Evolutionary conservation across 192 early-diverging fungal species (phyloP).

Genomic region (Coemansia sp.): DNA sequence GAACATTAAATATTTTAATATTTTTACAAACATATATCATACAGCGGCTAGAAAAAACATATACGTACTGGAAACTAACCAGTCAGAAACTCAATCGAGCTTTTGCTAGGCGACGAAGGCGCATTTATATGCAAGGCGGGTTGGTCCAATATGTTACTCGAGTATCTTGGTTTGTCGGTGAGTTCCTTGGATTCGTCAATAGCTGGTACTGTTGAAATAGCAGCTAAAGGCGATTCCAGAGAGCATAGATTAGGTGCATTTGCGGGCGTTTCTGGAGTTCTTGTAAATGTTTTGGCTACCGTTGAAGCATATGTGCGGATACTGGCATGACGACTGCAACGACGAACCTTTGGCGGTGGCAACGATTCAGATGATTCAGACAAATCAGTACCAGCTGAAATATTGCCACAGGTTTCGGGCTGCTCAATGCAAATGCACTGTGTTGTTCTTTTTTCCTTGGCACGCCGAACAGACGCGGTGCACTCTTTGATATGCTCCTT

Average conservation of each 20-base stretch:
- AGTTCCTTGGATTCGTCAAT: no score
- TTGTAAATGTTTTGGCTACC: no score
- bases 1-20: background rate
- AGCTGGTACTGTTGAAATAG: no score
- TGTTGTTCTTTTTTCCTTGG: background rate
- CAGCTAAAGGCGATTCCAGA: no score
- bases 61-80: background rate
- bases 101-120: conserved; percentile 16
- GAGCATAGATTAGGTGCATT: no score
- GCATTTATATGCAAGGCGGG: background rate
- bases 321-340: no score
- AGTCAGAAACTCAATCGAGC: conserved; percentile 42
- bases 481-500: conserved; percentile 16
- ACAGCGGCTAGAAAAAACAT: background rate
- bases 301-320: no score
- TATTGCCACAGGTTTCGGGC: background rate
- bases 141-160: no score
- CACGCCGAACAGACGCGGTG: background rate
- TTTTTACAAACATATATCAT: no score
- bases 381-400: background rate
- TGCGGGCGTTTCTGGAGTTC: no score
- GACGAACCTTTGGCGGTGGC: background rate
- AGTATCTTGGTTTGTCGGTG: no score
- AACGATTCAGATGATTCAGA: background rate
- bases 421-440: background rate